phyloP scores from a whole-genome alignment of 148 eudicot species.

The Spergularia bocconei region DNA sequence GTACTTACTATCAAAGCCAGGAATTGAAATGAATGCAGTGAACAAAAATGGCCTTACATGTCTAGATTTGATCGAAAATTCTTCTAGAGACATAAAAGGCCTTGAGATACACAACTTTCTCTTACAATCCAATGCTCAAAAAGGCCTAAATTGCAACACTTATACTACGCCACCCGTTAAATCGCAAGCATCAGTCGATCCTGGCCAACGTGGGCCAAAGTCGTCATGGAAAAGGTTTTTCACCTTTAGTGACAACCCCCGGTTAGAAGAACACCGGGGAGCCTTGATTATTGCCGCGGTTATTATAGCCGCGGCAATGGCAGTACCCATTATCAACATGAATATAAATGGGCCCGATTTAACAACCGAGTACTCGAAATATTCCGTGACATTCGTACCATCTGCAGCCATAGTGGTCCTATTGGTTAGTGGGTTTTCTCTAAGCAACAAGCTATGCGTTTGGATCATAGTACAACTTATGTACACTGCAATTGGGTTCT shows the following conservation, averaged over 20 bases:
- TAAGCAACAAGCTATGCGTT: constrained; percentile 26
- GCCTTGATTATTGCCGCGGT: constrained; percentile 18
- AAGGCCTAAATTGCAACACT: neutral
- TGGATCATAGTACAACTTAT: constrained; percentile 33
- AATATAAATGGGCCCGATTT: constrained; percentile 19
- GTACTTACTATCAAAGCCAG: constrained; percentile 25
- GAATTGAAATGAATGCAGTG: constrained; percentile 16
- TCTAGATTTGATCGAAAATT: constrained; percentile 35
- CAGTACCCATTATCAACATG: constrained; percentile 22
- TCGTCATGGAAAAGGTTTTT: constrained; percentile 27
- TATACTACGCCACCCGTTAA: neutral
- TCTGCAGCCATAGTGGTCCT: constrained; percentile 20
- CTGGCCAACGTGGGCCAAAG: constrained; percentile 6
- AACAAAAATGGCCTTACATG: constrained; percentile 36
- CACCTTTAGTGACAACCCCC: constrained; percentile 13
- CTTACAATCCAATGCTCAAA: constrained; percentile 20
- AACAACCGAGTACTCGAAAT: neutral
- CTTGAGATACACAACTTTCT: constrained; percentile 35
- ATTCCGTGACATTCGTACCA: constrained; percentile 23
- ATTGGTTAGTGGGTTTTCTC: constrained; percentile 30
- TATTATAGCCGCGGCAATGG: constrained; percentile 20
- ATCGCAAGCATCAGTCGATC: neutral
- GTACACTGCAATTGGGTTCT: constrained; percentile 29
- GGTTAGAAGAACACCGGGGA: constrained; percentile 28
- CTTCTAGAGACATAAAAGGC: constrained; percentile 37